A percentile compares a stretch with the other conserved stretches of the same genome.
These are phyloP conservation scores for Cyclospora cayetanensis DNA, from an alignment of 169 alveolate species.

Conservation along the genomic window DNA sequence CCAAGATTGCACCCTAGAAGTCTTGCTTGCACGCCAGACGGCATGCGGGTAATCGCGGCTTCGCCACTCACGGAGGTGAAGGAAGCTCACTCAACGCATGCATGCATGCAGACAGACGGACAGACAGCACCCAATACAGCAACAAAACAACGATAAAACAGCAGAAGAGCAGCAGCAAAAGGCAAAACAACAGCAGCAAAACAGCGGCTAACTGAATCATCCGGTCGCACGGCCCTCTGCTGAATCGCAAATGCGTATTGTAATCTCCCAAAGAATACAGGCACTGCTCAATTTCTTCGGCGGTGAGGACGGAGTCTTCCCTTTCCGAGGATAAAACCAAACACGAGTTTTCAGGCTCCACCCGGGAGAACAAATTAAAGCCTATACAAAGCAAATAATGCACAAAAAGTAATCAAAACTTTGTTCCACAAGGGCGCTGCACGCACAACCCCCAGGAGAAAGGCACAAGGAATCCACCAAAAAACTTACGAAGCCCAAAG, in stretches of 20 bases:
- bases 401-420: neutral
- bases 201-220: slow-evolving; percentile 79
- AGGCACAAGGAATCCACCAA: too few relatives aligned
- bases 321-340: too few relatives aligned
- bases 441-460: too few relatives aligned
- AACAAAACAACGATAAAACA: neutral
- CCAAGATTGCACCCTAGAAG: too few relatives aligned
- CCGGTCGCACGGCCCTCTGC: slow-evolving; percentile 85
- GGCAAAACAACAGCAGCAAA: neutral
- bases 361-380: too few relatives aligned
- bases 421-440: too few relatives aligned
- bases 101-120: neutral
- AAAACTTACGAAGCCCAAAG: slow-evolving; percentile 49
- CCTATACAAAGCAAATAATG: neutral
- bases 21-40: too few relatives aligned
- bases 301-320: slow-evolving; percentile 78
- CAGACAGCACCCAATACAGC: neutral
- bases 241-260: slow-evolving; percentile 85
- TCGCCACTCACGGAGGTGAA: neutral
- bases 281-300: slow-evolving; percentile 92
- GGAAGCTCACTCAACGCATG: neutral
- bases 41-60: neutral
- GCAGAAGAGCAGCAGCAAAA: neutral
- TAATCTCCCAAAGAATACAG: slow-evolving; percentile 92
- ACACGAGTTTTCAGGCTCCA: too few relatives aligned